Percentiles rank a stretch among this genome's conserved stretches.
phyloP scores from a whole-genome alignment of 2,329 filamentous ascomycete genomes.

The Hypoxylon sp. region DNA sequence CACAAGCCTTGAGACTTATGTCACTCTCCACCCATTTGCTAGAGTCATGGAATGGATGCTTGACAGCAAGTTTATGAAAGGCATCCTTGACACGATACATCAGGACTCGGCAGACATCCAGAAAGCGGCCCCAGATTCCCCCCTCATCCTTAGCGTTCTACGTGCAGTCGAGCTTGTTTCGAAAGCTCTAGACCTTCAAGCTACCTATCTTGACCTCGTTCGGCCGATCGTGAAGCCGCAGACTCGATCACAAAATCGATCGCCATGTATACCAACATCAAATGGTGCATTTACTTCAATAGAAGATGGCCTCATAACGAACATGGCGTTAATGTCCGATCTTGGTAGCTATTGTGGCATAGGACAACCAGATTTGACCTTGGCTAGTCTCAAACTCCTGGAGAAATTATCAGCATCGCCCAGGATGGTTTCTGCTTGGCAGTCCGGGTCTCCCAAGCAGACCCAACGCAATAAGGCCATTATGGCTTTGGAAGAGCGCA shows the following conservation, averaged over 20 bases:
- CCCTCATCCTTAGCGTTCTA: constrained; percentile 83
- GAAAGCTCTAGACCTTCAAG: constrained; percentile 86
- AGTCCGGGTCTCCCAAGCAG: constrained; percentile 72
- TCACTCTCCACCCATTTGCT: constrained; percentile 90
- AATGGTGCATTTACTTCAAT: constrained; percentile 88
- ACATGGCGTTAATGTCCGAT: constrained; percentile 83
- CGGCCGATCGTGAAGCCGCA: constrained; percentile 81
- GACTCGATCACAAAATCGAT: constrained; percentile 59
- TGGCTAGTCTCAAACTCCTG: constrained; percentile 84
- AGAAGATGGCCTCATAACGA: constrained; percentile 89
- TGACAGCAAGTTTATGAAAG: constrained; percentile 87
- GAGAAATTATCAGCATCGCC: constrained; percentile 88
- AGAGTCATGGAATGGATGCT: constrained; percentile 99
- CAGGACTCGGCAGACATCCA: constrained; percentile 81
- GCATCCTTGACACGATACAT: constrained; percentile 83
- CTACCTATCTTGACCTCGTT: constrained; percentile 92
- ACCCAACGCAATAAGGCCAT: constrained; percentile 86
- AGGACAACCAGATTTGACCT: constrained; percentile 83
- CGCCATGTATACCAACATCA: constrained; percentile 55
- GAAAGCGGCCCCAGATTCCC: constrained; percentile 81
- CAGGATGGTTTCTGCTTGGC: constrained; percentile 81
- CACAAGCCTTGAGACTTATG: constrained; percentile 83
- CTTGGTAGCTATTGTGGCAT: constrained; percentile 90
- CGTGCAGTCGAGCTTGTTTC: constrained; percentile 88
- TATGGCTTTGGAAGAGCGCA: constrained; percentile 86